Conservation (phyloP, 192 early-diverging fungal genomes). For the Coemansia sp. region DNA sequence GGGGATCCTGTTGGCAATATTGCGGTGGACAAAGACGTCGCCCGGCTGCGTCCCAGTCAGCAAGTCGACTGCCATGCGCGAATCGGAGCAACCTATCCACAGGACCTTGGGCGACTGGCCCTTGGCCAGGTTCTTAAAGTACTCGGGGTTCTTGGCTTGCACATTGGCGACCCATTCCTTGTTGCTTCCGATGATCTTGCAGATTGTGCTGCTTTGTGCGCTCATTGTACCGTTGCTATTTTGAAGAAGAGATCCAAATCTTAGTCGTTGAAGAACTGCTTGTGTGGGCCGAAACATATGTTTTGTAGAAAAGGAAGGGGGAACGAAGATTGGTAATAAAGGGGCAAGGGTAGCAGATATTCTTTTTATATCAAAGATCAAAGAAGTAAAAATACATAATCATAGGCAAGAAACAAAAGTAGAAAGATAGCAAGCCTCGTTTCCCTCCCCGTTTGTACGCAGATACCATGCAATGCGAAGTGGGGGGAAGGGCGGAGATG, state of each 20-base stretch:
- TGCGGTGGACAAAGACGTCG: conserved; percentile 95
- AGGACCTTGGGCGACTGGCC: conserved; percentile 82
- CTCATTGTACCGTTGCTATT: conserved; percentile 31
- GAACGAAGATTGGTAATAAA: background rate
- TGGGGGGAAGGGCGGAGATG: too few species aligned
- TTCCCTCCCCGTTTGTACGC: too few species aligned
- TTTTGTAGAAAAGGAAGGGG: conserved; percentile 1
- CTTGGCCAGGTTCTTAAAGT: conserved; percentile 70
- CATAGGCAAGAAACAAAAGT: too few species aligned
- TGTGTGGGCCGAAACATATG: conserved; percentile 31
- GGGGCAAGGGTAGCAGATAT: background rate
- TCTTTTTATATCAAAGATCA: background rate
- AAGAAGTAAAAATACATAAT: too few species aligned
- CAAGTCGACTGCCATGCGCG: conserved; percentile 84
- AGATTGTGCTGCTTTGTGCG: conserved; percentile 16
- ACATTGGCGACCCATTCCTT: conserved; percentile 62
- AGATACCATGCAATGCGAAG: too few species aligned
- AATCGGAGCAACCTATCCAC: conserved; percentile 92
- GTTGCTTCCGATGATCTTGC: conserved; percentile 52
- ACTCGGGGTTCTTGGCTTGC: conserved; percentile 61
- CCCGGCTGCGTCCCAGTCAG: conserved; percentile 64
- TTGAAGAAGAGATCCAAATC: conserved; percentile 30
- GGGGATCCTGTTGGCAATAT: conserved; percentile 91
- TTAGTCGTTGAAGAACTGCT: conserved; percentile 19
- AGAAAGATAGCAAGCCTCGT: too few species aligned